These are phyloP conservation scores for Pelargonium myrrhifolium DNA, from an alignment of 441 rosid species.

Conservation along the genomic window DNA sequence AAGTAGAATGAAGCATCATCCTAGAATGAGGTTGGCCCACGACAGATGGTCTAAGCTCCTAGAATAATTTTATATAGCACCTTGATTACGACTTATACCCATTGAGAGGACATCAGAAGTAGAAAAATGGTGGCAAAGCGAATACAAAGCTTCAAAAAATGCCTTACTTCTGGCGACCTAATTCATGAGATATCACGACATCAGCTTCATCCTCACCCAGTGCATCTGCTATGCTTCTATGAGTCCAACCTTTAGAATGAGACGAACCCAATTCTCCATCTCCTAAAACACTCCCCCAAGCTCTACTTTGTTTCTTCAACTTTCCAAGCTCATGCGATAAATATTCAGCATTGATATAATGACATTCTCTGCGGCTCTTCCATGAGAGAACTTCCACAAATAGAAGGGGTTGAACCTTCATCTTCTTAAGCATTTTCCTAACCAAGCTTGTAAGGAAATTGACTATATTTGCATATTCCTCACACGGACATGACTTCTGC, in stretches of 20 bases:
- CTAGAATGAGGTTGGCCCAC: conserved; percentile 9
- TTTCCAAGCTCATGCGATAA: conserved; percentile 72
- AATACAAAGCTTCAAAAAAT: conserved; percentile 11
- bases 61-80: conserved; percentile 4
- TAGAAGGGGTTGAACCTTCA: conserved; percentile 89
- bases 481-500: conserved; percentile 61
- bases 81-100: conserved; percentile 8
- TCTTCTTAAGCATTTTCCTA: conserved; percentile 68
- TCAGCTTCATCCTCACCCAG: conserved; percentile 99
- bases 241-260: conserved; percentile 45
- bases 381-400: conserved; percentile 91
- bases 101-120: conserved; percentile 9
- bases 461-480: conserved; percentile 54
- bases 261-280: conserved; percentile 43
- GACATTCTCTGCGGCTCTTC: conserved; percentile 86
- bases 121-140: conserved; percentile 6
- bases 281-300: conserved; percentile 31
- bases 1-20: neutral
- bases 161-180: conserved; percentile 45
- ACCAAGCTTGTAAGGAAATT: conserved; percentile 58
- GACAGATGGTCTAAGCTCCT: conserved; percentile 1
- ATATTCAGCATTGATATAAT: conserved; percentile 75
- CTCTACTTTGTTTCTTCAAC: conserved; percentile 50
- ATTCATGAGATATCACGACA: conserved; percentile 64
- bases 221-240: conserved; percentile 88